These are phyloP conservation scores for Ophiostoma sp. DNA, from an alignment of 2,329 filamentous ascomycete genomes.

Conservation along the genomic window DNA sequence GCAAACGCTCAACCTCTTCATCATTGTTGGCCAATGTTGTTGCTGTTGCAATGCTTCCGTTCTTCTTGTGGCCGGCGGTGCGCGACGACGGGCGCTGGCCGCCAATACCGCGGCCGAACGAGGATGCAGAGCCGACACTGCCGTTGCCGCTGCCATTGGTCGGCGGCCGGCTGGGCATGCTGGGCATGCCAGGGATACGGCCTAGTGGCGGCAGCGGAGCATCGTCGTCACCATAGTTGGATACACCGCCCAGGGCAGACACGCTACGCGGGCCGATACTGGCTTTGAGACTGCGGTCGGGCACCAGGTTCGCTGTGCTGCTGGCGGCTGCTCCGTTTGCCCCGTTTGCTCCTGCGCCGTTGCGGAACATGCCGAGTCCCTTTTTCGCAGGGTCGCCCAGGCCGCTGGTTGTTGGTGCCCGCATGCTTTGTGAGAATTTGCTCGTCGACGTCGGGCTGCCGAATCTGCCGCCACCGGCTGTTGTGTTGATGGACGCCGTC, in stretches of 20 bases:
- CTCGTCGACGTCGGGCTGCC: constrained; percentile 58
- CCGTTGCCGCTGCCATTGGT: constrained; percentile 44
- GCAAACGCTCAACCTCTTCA: constrained; percentile 69
- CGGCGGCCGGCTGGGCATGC: constrained; percentile 40
- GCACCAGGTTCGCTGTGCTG: constrained; percentile 29
- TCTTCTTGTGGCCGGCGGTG: constrained; percentile 21
- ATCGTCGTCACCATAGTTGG: constrained; percentile 53
- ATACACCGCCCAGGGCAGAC: constrained; percentile 51
- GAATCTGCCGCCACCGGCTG: constrained; percentile 44
- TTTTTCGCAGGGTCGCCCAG: constrained; percentile 58
- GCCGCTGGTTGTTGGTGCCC: constrained; percentile 40
- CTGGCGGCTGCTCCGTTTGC: not conserved
- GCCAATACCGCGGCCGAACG: constrained; percentile 45
- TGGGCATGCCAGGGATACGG: constrained; percentile 33
- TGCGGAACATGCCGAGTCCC: constrained; percentile 24
- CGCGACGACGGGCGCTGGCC: constrained; percentile 43
- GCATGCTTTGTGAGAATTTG: constrained; percentile 60
- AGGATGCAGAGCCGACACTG: constrained; percentile 37
- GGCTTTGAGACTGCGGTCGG: constrained; percentile 44
- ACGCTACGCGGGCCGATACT: constrained; percentile 54
- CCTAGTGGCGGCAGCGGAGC: constrained; percentile 48
- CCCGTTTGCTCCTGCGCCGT: not conserved
- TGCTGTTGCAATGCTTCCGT: constrained; percentile 26
- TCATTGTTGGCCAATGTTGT: constrained; percentile 42
- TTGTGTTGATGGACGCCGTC: not conserved